Evolutionary conservation across 306 rosid species (phyloP).

Genomic region (Vigna angularis): DNA sequence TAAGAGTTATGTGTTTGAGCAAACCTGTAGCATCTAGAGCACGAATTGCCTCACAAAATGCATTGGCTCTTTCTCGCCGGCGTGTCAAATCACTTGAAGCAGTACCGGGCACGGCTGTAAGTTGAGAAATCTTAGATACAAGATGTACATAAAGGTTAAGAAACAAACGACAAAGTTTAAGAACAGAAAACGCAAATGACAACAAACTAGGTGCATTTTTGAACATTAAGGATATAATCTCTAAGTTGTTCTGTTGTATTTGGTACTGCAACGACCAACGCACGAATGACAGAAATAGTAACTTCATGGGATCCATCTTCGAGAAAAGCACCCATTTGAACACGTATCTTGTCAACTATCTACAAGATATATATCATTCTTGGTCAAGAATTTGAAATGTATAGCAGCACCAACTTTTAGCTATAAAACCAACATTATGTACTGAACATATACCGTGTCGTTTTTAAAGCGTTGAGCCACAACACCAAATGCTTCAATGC

Average conservation of each 20-base stretch:
- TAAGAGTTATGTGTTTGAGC: conserved; percentile 11
- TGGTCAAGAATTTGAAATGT: conserved; percentile 38
- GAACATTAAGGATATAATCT: conserved; percentile 87
- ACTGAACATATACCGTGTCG: conserved; percentile 63
- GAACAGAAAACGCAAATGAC: conserved; percentile 26
- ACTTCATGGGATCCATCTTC: conserved; percentile 99
- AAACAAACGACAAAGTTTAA: conserved; percentile 38
- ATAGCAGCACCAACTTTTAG: conserved; percentile 29
- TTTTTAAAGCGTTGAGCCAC: conserved; percentile 90
- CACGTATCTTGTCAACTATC: conserved; percentile 97
- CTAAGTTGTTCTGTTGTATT: conserved; percentile 81
- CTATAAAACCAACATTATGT: conserved; percentile 35
- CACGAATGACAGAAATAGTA: conserved; percentile 81
- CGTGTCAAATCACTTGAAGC: conserved; percentile 60
- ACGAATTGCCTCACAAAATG: conserved; percentile 93
- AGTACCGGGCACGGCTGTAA: conserved; percentile 58
- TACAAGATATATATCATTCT: conserved; percentile 37
- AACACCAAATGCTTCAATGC: conserved; percentile 85
- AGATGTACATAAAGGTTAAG: conserved; percentile 87
- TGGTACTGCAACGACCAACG: conserved; percentile 87
- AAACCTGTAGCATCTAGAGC: conserved; percentile 96
- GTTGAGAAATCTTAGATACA: conserved; percentile 89
- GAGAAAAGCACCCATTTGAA: conserved; percentile 98
- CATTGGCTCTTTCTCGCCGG: conserved; percentile 79
- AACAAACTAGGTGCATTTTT: conserved; percentile 7